Evolutionary conservation across 1,284 basidiomycete genomes (phyloP).

Genomic region (Apiotrichum porosum): DNA sequence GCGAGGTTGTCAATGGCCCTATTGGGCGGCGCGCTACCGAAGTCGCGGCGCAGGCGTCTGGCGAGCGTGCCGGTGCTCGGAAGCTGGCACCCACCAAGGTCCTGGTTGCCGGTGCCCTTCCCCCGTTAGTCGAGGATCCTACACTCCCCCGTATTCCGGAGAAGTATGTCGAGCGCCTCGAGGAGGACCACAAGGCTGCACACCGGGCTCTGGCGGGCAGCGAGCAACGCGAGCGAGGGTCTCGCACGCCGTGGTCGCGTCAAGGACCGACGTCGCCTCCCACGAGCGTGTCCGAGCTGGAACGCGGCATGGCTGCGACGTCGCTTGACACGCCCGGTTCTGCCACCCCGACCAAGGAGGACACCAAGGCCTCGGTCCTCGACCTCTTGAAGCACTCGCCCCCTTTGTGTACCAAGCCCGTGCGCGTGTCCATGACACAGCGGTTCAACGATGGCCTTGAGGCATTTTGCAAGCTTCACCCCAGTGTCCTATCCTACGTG

Average conservation of each 20-base stretch:
- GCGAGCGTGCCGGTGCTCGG: not conserved
- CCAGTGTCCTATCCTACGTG: slow-evolving; percentile 31
- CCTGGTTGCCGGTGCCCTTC: slow-evolving; percentile 35
- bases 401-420: slow-evolving; percentile 36
- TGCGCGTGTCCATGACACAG: slow-evolving; percentile 36
- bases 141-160: slow-evolving; percentile 36
- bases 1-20: slow-evolving; percentile 41
- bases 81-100: slow-evolving; percentile 19
- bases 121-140: slow-evolving; percentile 40
- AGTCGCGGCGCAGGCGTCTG: slow-evolving; percentile 1
- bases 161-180: slow-evolving; percentile 39
- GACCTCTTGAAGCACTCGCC: slow-evolving; percentile 31
- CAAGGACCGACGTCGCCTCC: not conserved
- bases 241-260: slow-evolving; percentile 20
- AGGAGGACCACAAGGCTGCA: slow-evolving; percentile 17
- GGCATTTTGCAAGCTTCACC: slow-evolving; percentile 29
- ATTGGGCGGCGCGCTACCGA: slow-evolving; percentile 24
- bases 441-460: slow-evolving; percentile 29
- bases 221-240: slow-evolving; percentile 6
- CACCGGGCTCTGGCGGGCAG: slow-evolving; percentile 12
- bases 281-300: not conserved
- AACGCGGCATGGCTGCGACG: slow-evolving; percentile 1
- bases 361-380: slow-evolving; percentile 25
- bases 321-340: not conserved
- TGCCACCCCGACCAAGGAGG: not conserved